Base-by-base conservation (phyloP, 208 protist species). In the Angomonas ambiguus region DNA sequence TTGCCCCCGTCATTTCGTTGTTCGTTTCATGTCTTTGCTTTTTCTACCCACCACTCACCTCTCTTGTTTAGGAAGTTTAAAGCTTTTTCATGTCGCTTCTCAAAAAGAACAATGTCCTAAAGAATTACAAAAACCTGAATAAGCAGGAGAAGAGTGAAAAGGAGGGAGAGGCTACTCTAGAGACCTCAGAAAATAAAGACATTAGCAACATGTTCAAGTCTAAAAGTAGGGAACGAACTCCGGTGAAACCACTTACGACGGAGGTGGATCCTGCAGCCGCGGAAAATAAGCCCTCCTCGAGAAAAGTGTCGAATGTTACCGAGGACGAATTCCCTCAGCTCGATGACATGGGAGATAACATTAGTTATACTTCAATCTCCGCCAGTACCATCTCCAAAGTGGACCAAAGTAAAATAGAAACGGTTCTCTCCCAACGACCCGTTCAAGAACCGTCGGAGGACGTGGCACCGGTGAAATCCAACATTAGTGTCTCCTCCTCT, bases 101-200 rank as follows among this genome's bases (percentile, higher is more conserved):
- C 11, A 71, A 58, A n/a, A 80, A 71, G 56, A 85, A 85, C 65
- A 65, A 41, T 16, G 55, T 85, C 41, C 41, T 85, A 13, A 77
- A 78, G 30, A 63, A 71, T 38, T 85, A 85, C 38, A 78, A 77
- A 1, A 65, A 53, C 34, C 41, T 33, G 30, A 5, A 31, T 20
- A 45, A 30, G 32, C 25, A 51, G 38, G 38, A 16, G 28, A 45
- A 30, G 27, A 30, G 18, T 30, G 34, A 24, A 27, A 24, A 53
- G 45, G 45, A 13, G 8, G 18, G 10, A 53, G 18, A 13, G 45
- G 45, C 24, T 20, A 24, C 13, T 13, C 18, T 8, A 5, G 45
- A 8, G 5, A 53, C 10, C 13, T 5, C 13, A 5, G 45, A 53
- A 53, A 53, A 53, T 27, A 53, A 53, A 20, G 45, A 53, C 24